Evolutionary conservation across 2,329 filamentous ascomycete species (phyloP).

Genomic region (Bipolaris cookei): DNA sequence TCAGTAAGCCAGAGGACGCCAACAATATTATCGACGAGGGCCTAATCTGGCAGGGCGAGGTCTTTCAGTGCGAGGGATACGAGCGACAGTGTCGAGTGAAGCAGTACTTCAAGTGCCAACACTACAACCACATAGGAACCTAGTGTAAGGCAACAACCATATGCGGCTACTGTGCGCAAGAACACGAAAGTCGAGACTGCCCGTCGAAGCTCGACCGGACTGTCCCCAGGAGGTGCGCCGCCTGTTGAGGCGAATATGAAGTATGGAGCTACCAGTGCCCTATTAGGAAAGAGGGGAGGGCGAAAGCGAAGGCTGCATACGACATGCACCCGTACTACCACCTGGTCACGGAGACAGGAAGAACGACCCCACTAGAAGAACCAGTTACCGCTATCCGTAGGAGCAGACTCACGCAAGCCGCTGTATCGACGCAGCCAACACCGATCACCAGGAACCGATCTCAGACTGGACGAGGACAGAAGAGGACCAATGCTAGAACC

Average conservation of each 20-base stretch:
- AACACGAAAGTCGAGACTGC: conserved; percentile 6
- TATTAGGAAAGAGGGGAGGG: conserved; percentile 21
- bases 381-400: background rate
- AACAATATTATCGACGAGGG: no score
- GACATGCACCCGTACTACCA: conserved; percentile 15
- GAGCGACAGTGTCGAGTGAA: conserved; percentile 19
- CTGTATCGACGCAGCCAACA: no score
- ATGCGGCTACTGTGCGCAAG: no score
- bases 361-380: background rate
- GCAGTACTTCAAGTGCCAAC: conserved; percentile 26
- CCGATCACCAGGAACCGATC: no score
- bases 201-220: conserved; percentile 10
- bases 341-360: conserved; percentile 4
- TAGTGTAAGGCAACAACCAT: conserved; percentile 27
- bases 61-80: conserved; percentile 23
- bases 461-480: no score
- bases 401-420: no score
- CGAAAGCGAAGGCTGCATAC: conserved; percentile 20
- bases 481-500: no score
- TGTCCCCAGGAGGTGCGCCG: conserved; percentile 19
- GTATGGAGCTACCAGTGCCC: conserved; percentile 19
- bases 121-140: conserved; percentile 28
- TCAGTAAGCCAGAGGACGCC: no score
- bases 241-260: conserved; percentile 21
- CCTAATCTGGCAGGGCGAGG: conserved; percentile 23